Base-by-base conservation (phyloP, 176 grass and related monocot species). In the Elymus sibiricus region DNA sequence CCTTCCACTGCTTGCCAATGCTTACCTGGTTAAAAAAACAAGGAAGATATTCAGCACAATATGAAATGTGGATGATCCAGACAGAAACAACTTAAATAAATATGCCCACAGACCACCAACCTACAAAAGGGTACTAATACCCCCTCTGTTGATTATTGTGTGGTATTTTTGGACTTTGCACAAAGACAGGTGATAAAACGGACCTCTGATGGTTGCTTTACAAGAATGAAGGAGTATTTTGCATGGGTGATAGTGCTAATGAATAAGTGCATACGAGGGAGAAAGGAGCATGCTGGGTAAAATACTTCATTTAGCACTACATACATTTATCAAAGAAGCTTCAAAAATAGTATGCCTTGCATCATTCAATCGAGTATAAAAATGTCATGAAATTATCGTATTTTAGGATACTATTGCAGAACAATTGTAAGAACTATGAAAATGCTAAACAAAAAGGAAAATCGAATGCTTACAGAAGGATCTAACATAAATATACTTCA, bases 1-100 rank as follows among this genome's bases (percentile, higher is more conserved):
- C 95, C 70, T 94, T 97, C 95, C 92, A 97, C 72, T 97, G 95
- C 46, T 69, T 94, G 82, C 92, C 89, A 10, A 97, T 97, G 88
- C 89, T 94, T 76, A 90, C 19, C 95, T 97, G 71, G 39, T 12
- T 11, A 29, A 56, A 84, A 39, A 12, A 31, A 67, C 47, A 55
- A 26, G 4, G 16, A 74, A 72, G n/a, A 21, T 43, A 21, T 74
- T 86, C 24, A 90, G 17, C 47, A 78, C 2, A 58, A 55, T 53
- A 46, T 21, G 5, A 43, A 32, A 65, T 34, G 64, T 10, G 16
- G 14, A 83, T 0, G 34, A 68, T 25, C 70, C 44, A 66, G 66
- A 68, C 64, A 35, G 29, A 67, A 68, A 34, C 25, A 77, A 58
- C 22, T 82, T 68, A 14, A 3, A 60, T 17, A 26, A 28, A 60